Evolutionary conservation across 2,329 filamentous ascomycete genomes (phyloP).

Genomic region (Coniella lustricola): DNA sequence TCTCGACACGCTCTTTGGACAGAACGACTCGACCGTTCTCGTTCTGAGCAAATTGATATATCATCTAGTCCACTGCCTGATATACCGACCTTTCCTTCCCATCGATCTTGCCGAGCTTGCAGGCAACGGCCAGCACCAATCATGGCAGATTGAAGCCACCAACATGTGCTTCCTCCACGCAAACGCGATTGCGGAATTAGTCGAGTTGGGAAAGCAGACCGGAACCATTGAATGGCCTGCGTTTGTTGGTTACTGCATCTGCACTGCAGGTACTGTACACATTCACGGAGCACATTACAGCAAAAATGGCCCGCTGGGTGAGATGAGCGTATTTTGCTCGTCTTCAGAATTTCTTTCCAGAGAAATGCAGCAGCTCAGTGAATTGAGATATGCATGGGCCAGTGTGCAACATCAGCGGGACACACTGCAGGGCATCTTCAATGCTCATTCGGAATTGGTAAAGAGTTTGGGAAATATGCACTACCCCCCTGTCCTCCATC

Average conservation of each 20-base stretch:
- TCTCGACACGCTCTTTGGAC: constrained; percentile 67
- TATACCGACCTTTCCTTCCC: constrained; percentile 80
- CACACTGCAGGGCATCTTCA: constrained; percentile 69
- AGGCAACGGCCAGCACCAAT: constrained; percentile 76
- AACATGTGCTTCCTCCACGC: constrained; percentile 82
- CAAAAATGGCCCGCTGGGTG: constrained; percentile 37
- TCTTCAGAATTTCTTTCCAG: constrained; percentile 64
- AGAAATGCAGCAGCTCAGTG: constrained; percentile 73
- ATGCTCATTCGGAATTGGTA: constrained; percentile 73
- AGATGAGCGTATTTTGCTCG: constrained; percentile 55
- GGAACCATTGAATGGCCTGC: constrained; percentile 76
- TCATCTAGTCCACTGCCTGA: constrained; percentile 77
- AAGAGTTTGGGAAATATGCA: constrained; percentile 63
- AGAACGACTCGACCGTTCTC: constrained; percentile 69
- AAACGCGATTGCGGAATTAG: constrained; percentile 77
- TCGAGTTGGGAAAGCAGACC: constrained; percentile 69
- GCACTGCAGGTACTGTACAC: constrained; percentile 80
- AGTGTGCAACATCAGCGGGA: constrained; percentile 75
- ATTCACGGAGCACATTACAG: constrained; percentile 80
- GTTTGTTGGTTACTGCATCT: constrained; percentile 81
- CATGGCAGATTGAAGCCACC: constrained; percentile 87
- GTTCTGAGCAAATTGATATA: constrained; percentile 83
- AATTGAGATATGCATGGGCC: constrained; percentile 69
- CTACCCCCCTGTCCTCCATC: constrained; percentile 72
- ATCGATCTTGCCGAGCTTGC: constrained; percentile 76